phyloP scores from a whole-genome alignment of 2,329 filamentous ascomycete genomes.

The Colletotrichum sp. region DNA sequence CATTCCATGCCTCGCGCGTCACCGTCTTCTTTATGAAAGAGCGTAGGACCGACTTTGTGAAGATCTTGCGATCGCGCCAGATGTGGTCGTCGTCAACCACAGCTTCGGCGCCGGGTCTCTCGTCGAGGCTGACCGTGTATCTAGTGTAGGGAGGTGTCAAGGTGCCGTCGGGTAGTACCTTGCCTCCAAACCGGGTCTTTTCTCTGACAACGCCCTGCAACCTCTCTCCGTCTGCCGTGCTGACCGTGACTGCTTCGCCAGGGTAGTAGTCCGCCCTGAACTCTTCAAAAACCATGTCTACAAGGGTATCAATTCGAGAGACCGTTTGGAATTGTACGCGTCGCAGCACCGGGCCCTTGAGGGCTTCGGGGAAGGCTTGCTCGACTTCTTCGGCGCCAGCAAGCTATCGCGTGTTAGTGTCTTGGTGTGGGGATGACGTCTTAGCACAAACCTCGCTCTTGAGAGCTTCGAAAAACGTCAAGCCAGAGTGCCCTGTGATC shows the following conservation, averaged over 20 bases:
- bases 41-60: conserved; percentile 92
- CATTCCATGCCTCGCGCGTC: conserved; percentile 89
- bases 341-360: conserved; percentile 89
- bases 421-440: neutral
- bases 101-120: conserved; percentile 72
- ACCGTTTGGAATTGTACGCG: conserved; percentile 91
- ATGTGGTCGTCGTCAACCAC: conserved; percentile 84
- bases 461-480: conserved; percentile 91
- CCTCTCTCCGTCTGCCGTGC: conserved; percentile 71
- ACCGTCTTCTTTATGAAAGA: conserved; percentile 96
- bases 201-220: conserved; percentile 80
- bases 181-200: conserved; percentile 77
- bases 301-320: conserved; percentile 84
- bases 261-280: conserved; percentile 93
- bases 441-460: conserved; percentile 78
- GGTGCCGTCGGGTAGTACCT: conserved; percentile 69
- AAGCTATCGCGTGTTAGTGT: conserved; percentile 51
- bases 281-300: conserved; percentile 73
- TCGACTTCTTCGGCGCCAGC: conserved; percentile 88
- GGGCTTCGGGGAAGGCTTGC: conserved; percentile 85
- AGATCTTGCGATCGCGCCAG: conserved; percentile 85
- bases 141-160: conserved; percentile 74
- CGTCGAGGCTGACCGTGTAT: conserved; percentile 80
- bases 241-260: conserved; percentile 80
- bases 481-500: conserved; percentile 89